A percentile compares a stretch with the other conserved stretches of the same genome.
These are phyloP conservation scores for Boletus fagicola DNA, from an alignment of 768 basidiomycete species.

Conservation along the genomic window DNA sequence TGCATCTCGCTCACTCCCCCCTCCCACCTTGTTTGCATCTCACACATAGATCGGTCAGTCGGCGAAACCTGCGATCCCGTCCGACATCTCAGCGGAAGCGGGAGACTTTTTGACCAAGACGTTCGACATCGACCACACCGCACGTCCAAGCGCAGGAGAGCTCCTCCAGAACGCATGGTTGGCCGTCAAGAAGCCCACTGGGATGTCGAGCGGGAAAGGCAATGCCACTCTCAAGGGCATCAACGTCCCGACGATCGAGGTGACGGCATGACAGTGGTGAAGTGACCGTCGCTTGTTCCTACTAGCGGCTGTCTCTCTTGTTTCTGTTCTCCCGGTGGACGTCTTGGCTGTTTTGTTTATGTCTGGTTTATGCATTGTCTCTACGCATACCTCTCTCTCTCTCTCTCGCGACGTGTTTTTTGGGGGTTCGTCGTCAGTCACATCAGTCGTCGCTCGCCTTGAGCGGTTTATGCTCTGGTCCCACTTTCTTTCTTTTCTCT, in stretches of 20 bases:
- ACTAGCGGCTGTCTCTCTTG: no score
- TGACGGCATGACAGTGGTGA: slow-evolving; percentile 20
- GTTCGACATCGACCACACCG: slow-evolving; percentile 81
- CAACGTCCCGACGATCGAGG: slow-evolving; percentile 29
- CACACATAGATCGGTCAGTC: slow-evolving; percentile 80
- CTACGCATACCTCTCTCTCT: neutral
- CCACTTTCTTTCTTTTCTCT: neutral
- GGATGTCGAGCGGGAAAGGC: slow-evolving; percentile 24
- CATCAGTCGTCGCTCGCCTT: neutral
- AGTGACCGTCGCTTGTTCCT: no score
- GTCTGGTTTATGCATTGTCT: no score
- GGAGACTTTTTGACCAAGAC: slow-evolving; percentile 83
- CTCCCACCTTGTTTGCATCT: neutral
- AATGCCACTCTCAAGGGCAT: slow-evolving; percentile 4
- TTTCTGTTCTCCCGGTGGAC: no score
- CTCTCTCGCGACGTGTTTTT: neutral
- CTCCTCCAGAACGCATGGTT: slow-evolving; percentile 78
- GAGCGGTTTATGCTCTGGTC: no score
- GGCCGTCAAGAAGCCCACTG: slow-evolving; percentile 34
- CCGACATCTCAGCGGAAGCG: slow-evolving; percentile 87
- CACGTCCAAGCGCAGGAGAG: slow-evolving; percentile 75
- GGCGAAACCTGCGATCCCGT: slow-evolving; percentile 82
- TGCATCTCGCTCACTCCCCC: neutral
- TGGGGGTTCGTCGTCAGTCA: no score
- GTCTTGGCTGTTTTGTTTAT: neutral